Percentiles rank a stretch among this genome's conserved stretches.
Evolutionary conservation across 1,284 basidiomycete genomes (phyloP).

Genomic region (Megacollybia platyphylla): DNA sequence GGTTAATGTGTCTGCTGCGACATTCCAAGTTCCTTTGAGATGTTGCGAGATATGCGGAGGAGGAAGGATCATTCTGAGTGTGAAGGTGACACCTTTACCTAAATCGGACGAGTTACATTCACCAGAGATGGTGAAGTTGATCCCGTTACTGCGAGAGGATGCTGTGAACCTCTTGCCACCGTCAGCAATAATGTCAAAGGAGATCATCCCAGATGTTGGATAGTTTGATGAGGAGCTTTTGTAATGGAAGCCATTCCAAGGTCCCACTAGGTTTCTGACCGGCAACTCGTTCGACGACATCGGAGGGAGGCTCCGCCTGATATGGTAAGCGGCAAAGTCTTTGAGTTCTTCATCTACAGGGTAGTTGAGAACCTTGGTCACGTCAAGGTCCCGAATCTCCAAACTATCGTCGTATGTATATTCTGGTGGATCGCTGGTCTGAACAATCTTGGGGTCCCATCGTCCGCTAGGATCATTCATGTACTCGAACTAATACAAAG

Average conservation of each 20-base stretch:
- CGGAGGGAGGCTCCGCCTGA: not conserved
- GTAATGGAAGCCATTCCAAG: not conserved
- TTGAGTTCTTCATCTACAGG: constrained; percentile 8
- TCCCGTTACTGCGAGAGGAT: constrained; percentile 3
- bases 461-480: constrained; percentile 6
- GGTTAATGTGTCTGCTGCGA: not conserved
- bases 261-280: not conserved
- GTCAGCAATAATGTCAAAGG: constrained; percentile 6
- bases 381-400: constrained; percentile 8
- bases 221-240: not conserved
- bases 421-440: constrained; percentile 6
- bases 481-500: constrained; percentile 5
- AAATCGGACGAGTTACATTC: constrained; percentile 2
- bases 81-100: not conserved
- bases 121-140: constrained; percentile 5
- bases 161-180: constrained; percentile 8
- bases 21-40: not conserved
- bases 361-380: constrained; percentile 10
- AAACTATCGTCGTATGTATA: constrained; percentile 9
- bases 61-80: not conserved
- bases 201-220: constrained; percentile 5
- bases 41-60: not conserved
- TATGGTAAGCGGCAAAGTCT: constrained; percentile 10
- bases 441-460: constrained; percentile 5
- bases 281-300: too few species aligned